Evolutionary conservation across 768 basidiomycete species (phyloP), one percentile per base, ranked within the genome.

Genomic region (Kwoniella sp.): DNA sequence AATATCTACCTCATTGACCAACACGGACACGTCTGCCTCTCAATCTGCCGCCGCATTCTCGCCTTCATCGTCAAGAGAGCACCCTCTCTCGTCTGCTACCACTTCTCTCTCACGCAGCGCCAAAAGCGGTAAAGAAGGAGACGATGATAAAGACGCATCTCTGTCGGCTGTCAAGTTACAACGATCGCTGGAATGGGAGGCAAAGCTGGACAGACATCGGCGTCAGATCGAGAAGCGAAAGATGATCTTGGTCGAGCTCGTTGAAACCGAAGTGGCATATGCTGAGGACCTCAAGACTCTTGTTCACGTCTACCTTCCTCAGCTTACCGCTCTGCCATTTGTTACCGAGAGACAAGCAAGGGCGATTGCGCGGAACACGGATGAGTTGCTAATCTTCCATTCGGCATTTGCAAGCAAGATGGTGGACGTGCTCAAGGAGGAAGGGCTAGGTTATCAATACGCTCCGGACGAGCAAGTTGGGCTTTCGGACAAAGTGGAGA

Each of bases 191-290:
- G 72, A 74, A 55, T 71, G 74, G 68, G 72, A 76, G 57, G 73
- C 74, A 5, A 64, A 65, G 47, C 73, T 73, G 44, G 63, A 55
- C n/a, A 55, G 54, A 37, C 62, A 66, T 40, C 50, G 67, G 2
- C 58, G 69, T 4, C 59, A 56, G 37, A 37, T 73, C 30, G 79
- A 80, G 64, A 79, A 76, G 54, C 60, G 78, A 15, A 88, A 85
- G 67, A 88, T 96, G 72, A 89, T 91, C 6, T 84, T 97, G 54
- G 83, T 86, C 68, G 95, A 97, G 80, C 82, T 98, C 44, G 83
- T 97, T 25, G 83, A 85, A 61, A 94, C 92, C 0, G 95, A 98
- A 82, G 82, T 86, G 21, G 86, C 86, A 7, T 98, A 97, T 77
- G 83, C 92, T 9, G 77, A 83, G 55, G 92, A 94, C 79, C 80